Conservation (phyloP, 768 basidiomycete genomes). For the Boletus vermiculosoides region DNA sequence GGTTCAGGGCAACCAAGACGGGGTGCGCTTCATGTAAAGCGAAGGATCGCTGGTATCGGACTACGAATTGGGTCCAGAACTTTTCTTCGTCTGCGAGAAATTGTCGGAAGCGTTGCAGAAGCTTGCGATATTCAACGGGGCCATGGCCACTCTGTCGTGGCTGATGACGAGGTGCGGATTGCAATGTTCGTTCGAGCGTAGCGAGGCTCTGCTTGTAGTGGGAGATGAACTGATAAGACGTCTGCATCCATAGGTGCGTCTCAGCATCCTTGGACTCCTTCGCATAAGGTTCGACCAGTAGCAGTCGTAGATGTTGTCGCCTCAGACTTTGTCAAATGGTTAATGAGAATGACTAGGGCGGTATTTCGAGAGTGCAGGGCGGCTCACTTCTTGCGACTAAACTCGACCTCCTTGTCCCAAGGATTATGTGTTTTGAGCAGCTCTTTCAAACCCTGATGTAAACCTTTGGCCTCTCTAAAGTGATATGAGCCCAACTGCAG, state of each 20-base stretch:
- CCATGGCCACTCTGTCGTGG: slow-evolving; percentile 46
- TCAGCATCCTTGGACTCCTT: slow-evolving; percentile 78
- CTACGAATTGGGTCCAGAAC: slow-evolving; percentile 83
- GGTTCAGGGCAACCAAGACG: slow-evolving; percentile 55
- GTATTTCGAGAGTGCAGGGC: slow-evolving; percentile 3
- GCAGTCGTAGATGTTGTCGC: slow-evolving; percentile 63
- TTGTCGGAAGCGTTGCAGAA: slow-evolving; percentile 83
- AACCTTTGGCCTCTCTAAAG: slow-evolving; percentile 72
- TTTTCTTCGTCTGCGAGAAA: slow-evolving; percentile 89
- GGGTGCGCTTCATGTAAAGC: slow-evolving; percentile 62
- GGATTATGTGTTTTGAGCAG: slow-evolving; percentile 71
- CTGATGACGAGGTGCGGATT: slow-evolving; percentile 40
- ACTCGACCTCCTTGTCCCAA: slow-evolving; percentile 85
- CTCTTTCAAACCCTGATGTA: slow-evolving; percentile 74
- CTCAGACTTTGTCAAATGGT: slow-evolving; percentile 51
- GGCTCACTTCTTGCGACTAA: slow-evolving; percentile 79
- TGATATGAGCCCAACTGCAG: slow-evolving; percentile 7
- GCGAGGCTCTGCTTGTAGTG: slow-evolving; percentile 77
- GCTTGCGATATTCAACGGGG: slow-evolving; percentile 80
- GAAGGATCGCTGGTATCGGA: slow-evolving; percentile 72
- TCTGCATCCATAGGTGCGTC: slow-evolving; percentile 89
- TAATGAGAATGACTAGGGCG: slow-evolving; percentile 6
- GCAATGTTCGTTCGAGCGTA: slow-evolving; percentile 57
- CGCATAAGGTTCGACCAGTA: slow-evolving; percentile 66
- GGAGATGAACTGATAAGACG: slow-evolving; percentile 81